A percentile compares a stretch with the other conserved stretches of the same genome.
Evolutionary conservation across 148 eudicot genomes (phyloP).

Genomic region (Hydrangea macrophylla): DNA sequence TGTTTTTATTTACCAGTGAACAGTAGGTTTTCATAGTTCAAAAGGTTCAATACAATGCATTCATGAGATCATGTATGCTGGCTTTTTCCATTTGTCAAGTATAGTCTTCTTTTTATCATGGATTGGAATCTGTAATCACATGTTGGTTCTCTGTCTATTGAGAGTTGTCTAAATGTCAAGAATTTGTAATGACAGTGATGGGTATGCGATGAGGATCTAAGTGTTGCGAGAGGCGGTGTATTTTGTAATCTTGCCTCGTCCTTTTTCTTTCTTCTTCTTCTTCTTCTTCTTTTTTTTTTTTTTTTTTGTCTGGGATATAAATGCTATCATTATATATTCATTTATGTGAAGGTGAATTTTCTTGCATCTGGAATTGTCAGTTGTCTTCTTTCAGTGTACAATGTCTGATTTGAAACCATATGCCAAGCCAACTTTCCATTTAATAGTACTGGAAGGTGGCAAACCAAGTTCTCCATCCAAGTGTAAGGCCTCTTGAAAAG

Average conservation of each 20-base stretch:
- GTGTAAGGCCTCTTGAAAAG: too few relatives aligned
- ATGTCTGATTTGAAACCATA: too few relatives aligned
- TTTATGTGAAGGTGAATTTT: too few relatives aligned
- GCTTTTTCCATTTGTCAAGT: constrained; percentile 17
- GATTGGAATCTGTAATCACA: constrained; percentile 17
- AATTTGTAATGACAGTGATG: constrained; percentile 26
- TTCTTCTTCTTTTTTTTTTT: too few relatives aligned
- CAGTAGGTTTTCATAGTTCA: constrained; percentile 11
- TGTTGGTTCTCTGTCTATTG: constrained; percentile 14
- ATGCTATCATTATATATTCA: too few relatives aligned
- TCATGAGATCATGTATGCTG: constrained; percentile 26
- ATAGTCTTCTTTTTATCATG: neutral
- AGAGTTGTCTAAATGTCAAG: constrained; percentile 16
- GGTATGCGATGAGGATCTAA: constrained; percentile 7
- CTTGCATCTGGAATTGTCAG: too few relatives aligned
- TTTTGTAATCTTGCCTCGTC: constrained; percentile 16
- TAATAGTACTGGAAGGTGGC: too few relatives aligned
- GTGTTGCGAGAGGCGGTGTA: constrained; percentile 18
- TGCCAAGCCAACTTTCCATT: too few relatives aligned
- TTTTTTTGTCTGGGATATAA: too few relatives aligned
- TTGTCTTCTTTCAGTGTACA: too few relatives aligned
- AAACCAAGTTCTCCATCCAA: too few relatives aligned
- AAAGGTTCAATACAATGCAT: constrained; percentile 26
- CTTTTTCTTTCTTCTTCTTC: too few relatives aligned
- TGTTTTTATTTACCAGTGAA: constrained; percentile 7